Evolutionary conservation across 2,329 filamentous ascomycete genomes (phyloP).

Genomic region (Curvularia verruculosa): DNA sequence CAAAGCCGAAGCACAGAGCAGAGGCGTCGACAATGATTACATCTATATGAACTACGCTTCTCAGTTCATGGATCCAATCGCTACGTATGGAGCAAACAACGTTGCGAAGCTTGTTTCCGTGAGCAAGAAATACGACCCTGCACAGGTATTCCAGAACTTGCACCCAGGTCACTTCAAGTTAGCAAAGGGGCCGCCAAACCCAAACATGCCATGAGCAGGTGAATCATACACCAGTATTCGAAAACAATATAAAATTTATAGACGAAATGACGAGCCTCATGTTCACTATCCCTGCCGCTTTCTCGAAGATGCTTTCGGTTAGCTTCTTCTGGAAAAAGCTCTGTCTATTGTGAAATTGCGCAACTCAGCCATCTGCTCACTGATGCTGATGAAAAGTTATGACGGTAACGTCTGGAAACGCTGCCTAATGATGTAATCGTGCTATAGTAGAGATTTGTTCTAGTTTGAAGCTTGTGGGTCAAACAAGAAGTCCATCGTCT

Average conservation of each 20-base stretch:
- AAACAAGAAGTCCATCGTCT: not conserved
- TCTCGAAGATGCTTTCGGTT: not conserved
- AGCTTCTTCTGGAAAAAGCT: not conserved
- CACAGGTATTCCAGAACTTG: slow-evolving; percentile 48
- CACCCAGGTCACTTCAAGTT: slow-evolving; percentile 47
- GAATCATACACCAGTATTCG: not conserved
- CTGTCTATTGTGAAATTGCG: not conserved
- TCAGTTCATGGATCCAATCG: slow-evolving; percentile 50
- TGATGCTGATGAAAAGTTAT: not conserved
- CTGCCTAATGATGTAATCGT: not conserved
- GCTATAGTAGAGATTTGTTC: too few relatives aligned
- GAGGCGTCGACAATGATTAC: slow-evolving; percentile 20
- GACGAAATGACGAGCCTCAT: not conserved
- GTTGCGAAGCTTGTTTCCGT: slow-evolving; percentile 40
- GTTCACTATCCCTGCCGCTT: too few relatives aligned
- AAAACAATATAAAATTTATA: not conserved
- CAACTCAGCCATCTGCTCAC: not conserved
- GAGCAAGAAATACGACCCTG: slow-evolving; percentile 49
- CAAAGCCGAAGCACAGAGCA: slow-evolving; percentile 27
- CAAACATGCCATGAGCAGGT: slow-evolving; percentile 4
- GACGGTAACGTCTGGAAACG: not conserved
- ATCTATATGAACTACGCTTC: slow-evolving; percentile 56
- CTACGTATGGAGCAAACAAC: slow-evolving; percentile 43
- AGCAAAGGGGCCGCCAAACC: slow-evolving; percentile 62
- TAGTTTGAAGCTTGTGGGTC: too few relatives aligned